phyloP scores from a whole-genome alignment of 2,329 filamentous ascomycete genomes.

The Podosphaera fusca region DNA sequence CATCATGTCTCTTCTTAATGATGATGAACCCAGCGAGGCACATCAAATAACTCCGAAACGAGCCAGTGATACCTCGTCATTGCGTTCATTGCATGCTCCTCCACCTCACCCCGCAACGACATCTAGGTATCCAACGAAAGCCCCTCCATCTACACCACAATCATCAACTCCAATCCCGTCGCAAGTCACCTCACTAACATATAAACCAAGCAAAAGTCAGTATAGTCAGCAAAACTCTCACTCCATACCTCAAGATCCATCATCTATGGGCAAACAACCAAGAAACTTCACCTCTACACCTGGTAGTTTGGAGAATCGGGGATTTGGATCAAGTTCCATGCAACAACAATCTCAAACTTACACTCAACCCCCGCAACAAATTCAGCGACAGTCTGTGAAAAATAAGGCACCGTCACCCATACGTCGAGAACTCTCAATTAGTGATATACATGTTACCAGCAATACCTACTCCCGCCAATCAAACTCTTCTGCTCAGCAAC shows the following conservation, averaged over 20 bases:
- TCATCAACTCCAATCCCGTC: constrained; percentile 18
- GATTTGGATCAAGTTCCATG: constrained; percentile 20
- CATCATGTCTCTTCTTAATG: constrained; percentile 36
- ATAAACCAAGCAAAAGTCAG: background rate
- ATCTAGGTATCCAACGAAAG: constrained; percentile 15
- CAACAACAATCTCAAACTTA: constrained; percentile 13
- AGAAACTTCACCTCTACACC: constrained; percentile 15
- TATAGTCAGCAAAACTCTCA: constrained; percentile 22
- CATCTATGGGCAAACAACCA: constrained; percentile 10
- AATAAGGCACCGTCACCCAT: constrained; percentile 9
- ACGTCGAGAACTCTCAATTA: constrained; percentile 13
- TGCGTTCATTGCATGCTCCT: constrained; percentile 9
- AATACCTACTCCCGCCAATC: constrained; percentile 11
- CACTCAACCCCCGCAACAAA: constrained; percentile 7
- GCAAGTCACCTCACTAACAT: constrained; percentile 24
- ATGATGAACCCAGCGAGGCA: constrained; percentile 24
- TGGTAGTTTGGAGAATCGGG: constrained; percentile 12
- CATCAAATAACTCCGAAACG: constrained; percentile 15
- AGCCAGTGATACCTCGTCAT: constrained; percentile 9
- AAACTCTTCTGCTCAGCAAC: constrained; percentile 8
- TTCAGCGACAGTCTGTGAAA: constrained; percentile 10
- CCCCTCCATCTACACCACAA: constrained; percentile 14
- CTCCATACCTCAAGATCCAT: constrained; percentile 25
- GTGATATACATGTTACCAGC: constrained; percentile 12
- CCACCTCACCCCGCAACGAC: constrained; percentile 13